Evolutionary conservation across 352 stramenopile genomes (phyloP), one percentile per base, ranked within the genome.

Genomic region (Globisporangium splendens): DNA sequence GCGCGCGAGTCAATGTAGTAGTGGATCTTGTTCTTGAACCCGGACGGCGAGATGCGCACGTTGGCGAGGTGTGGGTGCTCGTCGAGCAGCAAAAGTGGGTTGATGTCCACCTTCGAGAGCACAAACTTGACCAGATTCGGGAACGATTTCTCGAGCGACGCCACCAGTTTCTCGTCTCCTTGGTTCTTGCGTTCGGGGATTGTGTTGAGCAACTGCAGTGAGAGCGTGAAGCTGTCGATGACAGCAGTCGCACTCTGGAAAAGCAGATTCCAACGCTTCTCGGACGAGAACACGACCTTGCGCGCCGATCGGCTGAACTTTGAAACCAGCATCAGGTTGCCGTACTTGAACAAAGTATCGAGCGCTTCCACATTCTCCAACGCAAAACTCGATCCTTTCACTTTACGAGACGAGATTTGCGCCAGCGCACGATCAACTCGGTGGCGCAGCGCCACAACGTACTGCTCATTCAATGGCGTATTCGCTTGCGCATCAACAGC

Each of bases 151-250:
- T 83, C 77, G 39, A 88, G 51, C 11, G 44, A 24, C 4, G 18
- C n/a, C 11, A 33, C 46, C 18, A 70, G 43, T 51, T 59, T 69
- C 18, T 75, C 66, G 31, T 55, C 55, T 3, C 55, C 41, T 24
- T 63, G 57, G 18, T 58, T 60, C 22, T 82, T 78, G 35, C 63
- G 72, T 12, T 75, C 65, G 13, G 76, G 66, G 4, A 81, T 59
- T 10, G 72, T 58, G 42, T 81, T 83, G n/a, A 86, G 56, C 47
- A 86, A 42, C 41, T 79, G 63, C 42, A 88, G 55, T 51, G 80
- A 77, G 38, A 84, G 52, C 28, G 73, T 84, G 46, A 86, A 86
- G 48, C 63, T 66, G 68, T 87, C 73, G 13, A 87, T 33, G 20
- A 64, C 63, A 0, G 61, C 73, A 28, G 77, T 83, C 17, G 77